phyloP scores from a whole-genome alignment of 1,139 yeast genomes.

The Candida freyschussii region DNA sequence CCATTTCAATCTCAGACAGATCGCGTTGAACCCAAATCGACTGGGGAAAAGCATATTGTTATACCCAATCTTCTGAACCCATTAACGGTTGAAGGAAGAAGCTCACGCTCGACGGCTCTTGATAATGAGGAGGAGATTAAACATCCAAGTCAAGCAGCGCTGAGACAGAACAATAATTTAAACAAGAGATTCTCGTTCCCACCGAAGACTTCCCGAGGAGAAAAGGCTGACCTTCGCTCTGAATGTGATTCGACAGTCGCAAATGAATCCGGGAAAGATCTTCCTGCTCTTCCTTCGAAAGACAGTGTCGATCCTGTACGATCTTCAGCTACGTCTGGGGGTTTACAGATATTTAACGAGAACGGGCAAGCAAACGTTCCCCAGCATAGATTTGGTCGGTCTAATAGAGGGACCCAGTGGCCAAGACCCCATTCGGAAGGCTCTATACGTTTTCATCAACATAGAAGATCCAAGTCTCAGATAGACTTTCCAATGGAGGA shows the following conservation, averaged over 20 bases:
- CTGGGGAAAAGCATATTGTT: conserved; percentile 10
- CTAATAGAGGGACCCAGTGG: too few species aligned
- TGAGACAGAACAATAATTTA: conserved; percentile 18
- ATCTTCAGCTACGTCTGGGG: too few species aligned
- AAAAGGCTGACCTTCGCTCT: too few species aligned
- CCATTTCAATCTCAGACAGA: background rate
- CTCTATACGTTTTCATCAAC: conserved; percentile 13
- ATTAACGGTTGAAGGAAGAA: background rate
- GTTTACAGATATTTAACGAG: conserved; percentile 8
- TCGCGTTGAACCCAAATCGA: too few species aligned
- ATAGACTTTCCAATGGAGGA: conserved; percentile 8
- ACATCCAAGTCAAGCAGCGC: conserved; percentile 25
- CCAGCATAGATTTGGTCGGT: background rate
- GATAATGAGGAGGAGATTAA: conserved; percentile 23
- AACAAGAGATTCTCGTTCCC: conserved; percentile 24
- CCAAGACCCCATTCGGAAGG: too few species aligned
- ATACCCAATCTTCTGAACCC: conserved; percentile 16
- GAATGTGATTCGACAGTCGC: too few species aligned
- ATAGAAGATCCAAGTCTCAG: conserved; percentile 17
- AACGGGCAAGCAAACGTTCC: conserved; percentile 6
- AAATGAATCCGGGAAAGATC: too few species aligned
- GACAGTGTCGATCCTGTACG: too few species aligned
- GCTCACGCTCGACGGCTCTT: conserved; percentile 3
- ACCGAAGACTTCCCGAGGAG: conserved; percentile 4
- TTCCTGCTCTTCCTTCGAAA: too few species aligned